Base-by-base conservation (phyloP, 495 filamentous ascomycete genomes). In the Neurospora sp. region DNA sequence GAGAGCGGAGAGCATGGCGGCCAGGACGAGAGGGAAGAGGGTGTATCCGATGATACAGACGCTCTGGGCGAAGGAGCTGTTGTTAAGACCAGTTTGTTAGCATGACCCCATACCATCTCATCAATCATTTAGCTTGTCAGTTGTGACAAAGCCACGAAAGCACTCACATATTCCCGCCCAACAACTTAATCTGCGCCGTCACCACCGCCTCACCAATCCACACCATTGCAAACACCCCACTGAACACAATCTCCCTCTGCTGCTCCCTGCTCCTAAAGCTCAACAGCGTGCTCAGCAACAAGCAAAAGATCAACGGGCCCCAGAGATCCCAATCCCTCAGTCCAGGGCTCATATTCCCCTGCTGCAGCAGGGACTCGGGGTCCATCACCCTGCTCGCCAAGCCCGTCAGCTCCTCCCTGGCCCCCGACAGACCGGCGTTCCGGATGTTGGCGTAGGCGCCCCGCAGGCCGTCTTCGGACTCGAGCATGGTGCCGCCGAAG, bases 41-140 rank as follows among this genome's bases (percentile, higher is more conserved):
- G 96, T 99, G 83, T 99, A 99, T 42, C 96, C 96, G 81, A 99
- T 99, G 77, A 99, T 97, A 82, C 93, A 97, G 75, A 99, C 88
- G 69, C 93, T 95, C 82, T 98, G 96, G 85, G 96, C 95, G 83
- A 99, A 99, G 37, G 96, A 97, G 75, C 96, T 98, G 76, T n/a
- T 71, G 12, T 73, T n/a, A 40, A 38, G 16, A 39, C 40, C 2
- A 20, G 8, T 20, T 14, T 23, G 75, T 78, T 69, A 78, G 75
- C 66, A 54, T 31, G 31, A 31, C 31, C 31, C 31, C 31, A 31
- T 31, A 31, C 31, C 31, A 31, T 31, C 31, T 31, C 31, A 31
- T 31, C 31, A 31, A 31, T 31, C 31, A 31, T 31, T 31, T 31
- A 31, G 31, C 31, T 31, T 31, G 31, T 31, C 31, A 31, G 31